Base-by-base conservation (phyloP, 1,284 basidiomycete species). In the Cryptococcus depauperatus region DNA sequence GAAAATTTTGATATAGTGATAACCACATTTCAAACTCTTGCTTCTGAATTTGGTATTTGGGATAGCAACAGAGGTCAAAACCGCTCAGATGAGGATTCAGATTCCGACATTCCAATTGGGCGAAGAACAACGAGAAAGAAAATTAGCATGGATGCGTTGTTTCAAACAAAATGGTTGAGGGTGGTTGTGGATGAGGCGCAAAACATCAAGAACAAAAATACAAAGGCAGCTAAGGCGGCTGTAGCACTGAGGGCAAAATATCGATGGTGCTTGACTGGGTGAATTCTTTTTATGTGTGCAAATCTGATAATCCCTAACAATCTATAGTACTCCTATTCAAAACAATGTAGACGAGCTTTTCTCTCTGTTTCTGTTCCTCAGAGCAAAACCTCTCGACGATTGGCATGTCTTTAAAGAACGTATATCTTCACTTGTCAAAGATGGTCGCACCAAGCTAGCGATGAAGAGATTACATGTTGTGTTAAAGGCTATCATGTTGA, bases 171-270 rank as follows among this genome's bases (percentile, higher is more conserved):
- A 54, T 97, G 88, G 88, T 83, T 81, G 68, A 77, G 91, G 6
- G 75, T 93, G 42, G 85, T 93, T 14, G 75, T 95, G 89, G 91
- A 96, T 61, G 93, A 98, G 66, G 93, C 93, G 0, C 93, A 98
- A 63, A 91, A 86, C 60, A 97, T 98, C 74, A 97, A 97, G 77
- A 95, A 96, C 61, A 76, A 81, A 48, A 83, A 78, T 27, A 88
- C 92, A 0, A 86, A 90, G 64, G 77, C 79, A 25, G 82, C 87
- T 1, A 75, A 82, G 34, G 90, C 88, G 0, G 92, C 90, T 50
- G 86, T 80, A 48, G 83, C 77, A 1, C 75, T 98, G 9, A 71
- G 81, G 29, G 78, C 79, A 10, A 86, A 85, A 62, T 91, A 79
- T 64, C 77, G 87, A 37, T 93, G 90, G 90, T 88, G 84, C 64